Percentiles rank a stretch among this genome's conserved stretches.
Evolutionary conservation across 2,329 filamentous ascomycete species (phyloP).

Genomic region (Ascochyta rabiei): DNA sequence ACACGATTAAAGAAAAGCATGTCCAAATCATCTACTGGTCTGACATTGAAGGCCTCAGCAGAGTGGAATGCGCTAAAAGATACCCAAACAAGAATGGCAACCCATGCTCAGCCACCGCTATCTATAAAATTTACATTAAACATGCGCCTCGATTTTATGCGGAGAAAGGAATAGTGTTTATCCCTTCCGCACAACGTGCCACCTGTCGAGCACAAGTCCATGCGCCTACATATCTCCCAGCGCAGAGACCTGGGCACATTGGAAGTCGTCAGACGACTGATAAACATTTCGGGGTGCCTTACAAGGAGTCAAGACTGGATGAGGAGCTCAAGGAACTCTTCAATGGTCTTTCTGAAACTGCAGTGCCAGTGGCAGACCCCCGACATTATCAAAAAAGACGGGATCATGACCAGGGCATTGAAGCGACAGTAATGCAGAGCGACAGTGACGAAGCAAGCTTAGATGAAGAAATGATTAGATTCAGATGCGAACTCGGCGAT

Average conservation of each 20-base stretch:
- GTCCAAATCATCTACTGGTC: slow-evolving; percentile 1
- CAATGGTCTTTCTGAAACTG: background rate
- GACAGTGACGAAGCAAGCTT: background rate
- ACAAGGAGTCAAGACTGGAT: background rate
- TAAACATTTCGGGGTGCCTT: no score
- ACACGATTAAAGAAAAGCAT: background rate
- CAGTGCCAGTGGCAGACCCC: background rate
- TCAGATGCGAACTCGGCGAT: background rate
- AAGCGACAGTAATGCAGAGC: background rate
- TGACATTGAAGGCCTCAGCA: background rate
- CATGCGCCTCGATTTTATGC: slow-evolving; percentile 1
- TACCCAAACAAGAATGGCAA: slow-evolving; percentile 1
- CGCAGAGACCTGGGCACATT: background rate
- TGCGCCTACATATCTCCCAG: no score
- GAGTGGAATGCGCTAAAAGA: background rate
- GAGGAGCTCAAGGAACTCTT: background rate
- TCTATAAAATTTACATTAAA: background rate
- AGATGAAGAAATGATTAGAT: background rate
- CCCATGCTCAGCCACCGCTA: background rate
- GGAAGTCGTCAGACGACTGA: background rate
- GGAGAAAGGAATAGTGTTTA: background rate
- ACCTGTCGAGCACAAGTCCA: background rate
- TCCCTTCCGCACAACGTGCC: background rate
- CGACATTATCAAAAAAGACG: background rate
- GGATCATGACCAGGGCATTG: background rate